Conservation (phyloP, 257 asterid genomes). For the Phtheirospermum japonicum region DNA sequence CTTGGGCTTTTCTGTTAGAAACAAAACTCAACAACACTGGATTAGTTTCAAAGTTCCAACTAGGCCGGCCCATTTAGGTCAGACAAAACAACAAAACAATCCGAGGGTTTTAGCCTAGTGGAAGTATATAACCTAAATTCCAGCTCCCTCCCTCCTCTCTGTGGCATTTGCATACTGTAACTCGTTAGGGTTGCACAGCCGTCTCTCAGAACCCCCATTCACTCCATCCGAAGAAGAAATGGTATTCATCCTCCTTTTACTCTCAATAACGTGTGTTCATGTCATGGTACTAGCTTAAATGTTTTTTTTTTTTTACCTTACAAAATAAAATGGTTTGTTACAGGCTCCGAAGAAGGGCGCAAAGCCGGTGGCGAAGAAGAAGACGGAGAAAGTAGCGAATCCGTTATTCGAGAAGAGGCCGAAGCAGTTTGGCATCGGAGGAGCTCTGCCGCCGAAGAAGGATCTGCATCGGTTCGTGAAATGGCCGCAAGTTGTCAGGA, state of each 20-base stretch:
- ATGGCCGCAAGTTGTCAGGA: slow-evolving; percentile 50
- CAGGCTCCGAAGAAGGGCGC: slow-evolving; percentile 51
- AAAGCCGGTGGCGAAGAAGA: slow-evolving; percentile 40
- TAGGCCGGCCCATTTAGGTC: neutral
- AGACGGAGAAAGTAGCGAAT: slow-evolving; percentile 36
- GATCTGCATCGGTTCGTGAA: slow-evolving; percentile 47
- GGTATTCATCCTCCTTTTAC: neutral
- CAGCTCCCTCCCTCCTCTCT: neutral
- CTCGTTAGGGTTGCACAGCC: neutral
- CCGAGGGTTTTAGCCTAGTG: slow-evolving; percentile 2
- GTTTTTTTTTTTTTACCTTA: neutral
- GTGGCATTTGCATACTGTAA: neutral
- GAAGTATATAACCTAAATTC: slow-evolving; percentile 3
- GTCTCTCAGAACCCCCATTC: neutral
- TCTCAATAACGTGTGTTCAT: neutral
- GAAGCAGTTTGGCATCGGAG: slow-evolving; percentile 51
- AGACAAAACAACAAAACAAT: too few species aligned
- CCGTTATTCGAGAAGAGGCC: slow-evolving; percentile 48
- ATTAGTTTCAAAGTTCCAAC: neutral
- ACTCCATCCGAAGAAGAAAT: neutral
- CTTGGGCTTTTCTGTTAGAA: neutral
- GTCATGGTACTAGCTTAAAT: neutral
- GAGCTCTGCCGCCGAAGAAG: slow-evolving; percentile 49
- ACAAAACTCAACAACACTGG: neutral
- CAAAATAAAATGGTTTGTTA: neutral